Percentiles rank a stretch among this genome's conserved stretches.
These are phyloP conservation scores for Barnettozyma botsteinii DNA, from an alignment of 805 yeast species.

Conservation along the genomic window DNA sequence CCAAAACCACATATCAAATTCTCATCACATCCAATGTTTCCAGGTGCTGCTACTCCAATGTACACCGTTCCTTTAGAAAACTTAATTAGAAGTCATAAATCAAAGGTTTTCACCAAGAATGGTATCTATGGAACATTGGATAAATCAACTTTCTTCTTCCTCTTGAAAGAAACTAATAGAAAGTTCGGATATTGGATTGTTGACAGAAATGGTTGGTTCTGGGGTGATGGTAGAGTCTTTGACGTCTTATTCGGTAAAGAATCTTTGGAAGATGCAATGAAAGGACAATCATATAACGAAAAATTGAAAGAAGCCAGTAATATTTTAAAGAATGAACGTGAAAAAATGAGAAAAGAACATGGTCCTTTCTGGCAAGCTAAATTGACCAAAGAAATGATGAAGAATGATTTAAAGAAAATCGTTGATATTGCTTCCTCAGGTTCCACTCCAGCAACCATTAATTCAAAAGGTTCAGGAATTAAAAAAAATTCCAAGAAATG, in stretches of 20 bases:
- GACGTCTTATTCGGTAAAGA: slow-evolving; percentile 81
- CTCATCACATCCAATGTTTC: slow-evolving; percentile 70
- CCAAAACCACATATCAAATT: slow-evolving; percentile 48
- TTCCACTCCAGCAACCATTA: no score
- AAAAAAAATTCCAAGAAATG: neutral
- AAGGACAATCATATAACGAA: slow-evolving; percentile 20
- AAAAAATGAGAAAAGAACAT: slow-evolving; percentile 17
- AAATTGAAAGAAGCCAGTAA: slow-evolving; percentile 21
- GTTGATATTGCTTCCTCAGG: slow-evolving; percentile 14
- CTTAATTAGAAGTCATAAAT: slow-evolving; percentile 49
- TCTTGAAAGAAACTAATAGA: slow-evolving; percentile 52
- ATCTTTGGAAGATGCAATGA: slow-evolving; percentile 65
- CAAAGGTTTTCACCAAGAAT: slow-evolving; percentile 79
- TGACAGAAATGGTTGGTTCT: slow-evolving; percentile 82
- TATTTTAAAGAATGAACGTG: slow-evolving; percentile 15
- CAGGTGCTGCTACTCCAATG: slow-evolving; percentile 68
- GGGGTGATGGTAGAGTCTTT: slow-evolving; percentile 88
- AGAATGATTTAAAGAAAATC: slow-evolving; percentile 19
- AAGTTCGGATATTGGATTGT: slow-evolving; percentile 58
- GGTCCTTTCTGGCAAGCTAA: slow-evolving; percentile 23
- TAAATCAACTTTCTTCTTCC: slow-evolving; percentile 65
- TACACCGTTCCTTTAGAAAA: slow-evolving; percentile 56
- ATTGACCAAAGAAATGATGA: slow-evolving; percentile 15
- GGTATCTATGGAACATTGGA: slow-evolving; percentile 85
- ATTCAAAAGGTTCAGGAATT: slow-evolving; percentile 5